Conservation (phyloP, 1,139 yeast species). For the Suhomyces bokatorum region DNA sequence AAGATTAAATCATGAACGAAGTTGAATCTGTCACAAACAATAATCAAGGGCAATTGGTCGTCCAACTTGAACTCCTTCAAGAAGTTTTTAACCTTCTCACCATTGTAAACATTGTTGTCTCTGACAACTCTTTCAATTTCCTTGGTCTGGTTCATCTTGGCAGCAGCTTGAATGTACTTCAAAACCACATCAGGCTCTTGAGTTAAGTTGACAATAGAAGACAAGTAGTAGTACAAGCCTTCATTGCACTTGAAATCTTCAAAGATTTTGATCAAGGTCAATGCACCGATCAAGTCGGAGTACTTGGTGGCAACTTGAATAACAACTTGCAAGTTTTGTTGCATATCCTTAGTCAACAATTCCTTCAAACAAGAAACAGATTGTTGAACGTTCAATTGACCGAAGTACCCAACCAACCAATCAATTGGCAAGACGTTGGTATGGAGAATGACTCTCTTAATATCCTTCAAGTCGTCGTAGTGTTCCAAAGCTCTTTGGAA, state of each 20-base stretch:
- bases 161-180: slow-evolving; percentile 94
- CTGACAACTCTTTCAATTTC: slow-evolving; percentile 96
- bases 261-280: slow-evolving; percentile 80
- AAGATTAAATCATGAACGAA: slow-evolving; percentile 92
- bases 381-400: slow-evolving; percentile 93
- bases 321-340: slow-evolving; percentile 88
- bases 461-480: slow-evolving; percentile 91
- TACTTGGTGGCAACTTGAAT: slow-evolving; percentile 97
- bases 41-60: slow-evolving; percentile 93
- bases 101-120: slow-evolving; percentile 91
- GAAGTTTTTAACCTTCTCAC: slow-evolving; percentile 96
- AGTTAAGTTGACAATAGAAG: slow-evolving; percentile 88
- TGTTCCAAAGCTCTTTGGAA: slow-evolving; percentile 94
- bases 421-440: slow-evolving; percentile 85
- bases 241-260: slow-evolving; percentile 91
- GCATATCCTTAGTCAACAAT: slow-evolving; percentile 76
- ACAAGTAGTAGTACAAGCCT: slow-evolving; percentile 91
- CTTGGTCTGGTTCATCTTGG: slow-evolving; percentile 82
- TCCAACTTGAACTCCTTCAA: slow-evolving; percentile 91
- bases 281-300: slow-evolving; percentile 89
- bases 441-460: slow-evolving; percentile 90
- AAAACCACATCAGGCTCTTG: slow-evolving; percentile 94
- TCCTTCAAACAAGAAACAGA: slow-evolving; percentile 85
- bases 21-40: slow-evolving; percentile 91
- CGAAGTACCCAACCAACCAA: slow-evolving; percentile 91